Percentiles rank a stretch among this genome's conserved stretches.
These are phyloP conservation scores for Hypomyces perniciosus DNA, from an alignment of 2,329 filamentous ascomycete species.

Conservation along the genomic window DNA sequence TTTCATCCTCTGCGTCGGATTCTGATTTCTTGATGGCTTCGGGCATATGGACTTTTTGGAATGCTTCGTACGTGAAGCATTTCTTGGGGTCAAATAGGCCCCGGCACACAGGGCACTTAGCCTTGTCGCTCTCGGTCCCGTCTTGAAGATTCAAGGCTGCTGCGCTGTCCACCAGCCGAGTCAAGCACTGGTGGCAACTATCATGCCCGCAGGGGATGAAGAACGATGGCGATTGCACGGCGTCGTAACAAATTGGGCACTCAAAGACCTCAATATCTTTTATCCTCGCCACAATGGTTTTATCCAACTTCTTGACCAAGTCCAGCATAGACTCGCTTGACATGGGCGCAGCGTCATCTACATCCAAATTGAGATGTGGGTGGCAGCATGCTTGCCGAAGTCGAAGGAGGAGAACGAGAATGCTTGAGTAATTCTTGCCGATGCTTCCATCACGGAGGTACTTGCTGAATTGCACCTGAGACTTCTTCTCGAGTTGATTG, in stretches of 20 bases:
- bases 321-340: conserved; percentile 47
- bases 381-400: conserved; percentile 64
- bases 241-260: conserved; percentile 79
- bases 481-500: conserved; percentile 62
- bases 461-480: conserved; percentile 67
- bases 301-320: conserved; percentile 55
- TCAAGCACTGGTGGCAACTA: conserved; percentile 71
- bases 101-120: conserved; percentile 73
- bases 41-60: conserved; percentile 66
- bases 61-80: conserved; percentile 67
- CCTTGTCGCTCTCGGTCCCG: conserved; percentile 50
- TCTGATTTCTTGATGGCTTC: conserved; percentile 33
- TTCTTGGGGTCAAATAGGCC: conserved; percentile 58
- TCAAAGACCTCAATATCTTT: conserved; percentile 57
- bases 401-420: conserved; percentile 74
- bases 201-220: conserved; percentile 80
- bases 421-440: conserved; percentile 65
- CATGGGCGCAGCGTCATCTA: conserved; percentile 33
- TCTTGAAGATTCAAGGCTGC: conserved; percentile 48
- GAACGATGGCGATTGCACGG: conserved; percentile 65
- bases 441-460: conserved; percentile 65
- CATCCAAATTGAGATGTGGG: conserved; percentile 26
- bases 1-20: conserved; percentile 28
- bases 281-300: conserved; percentile 60
- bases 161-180: conserved; percentile 58